These are phyloP conservation scores for Setomelanomma holmii DNA, from an alignment of 2,329 filamentous ascomycete species.

Conservation along the genomic window DNA sequence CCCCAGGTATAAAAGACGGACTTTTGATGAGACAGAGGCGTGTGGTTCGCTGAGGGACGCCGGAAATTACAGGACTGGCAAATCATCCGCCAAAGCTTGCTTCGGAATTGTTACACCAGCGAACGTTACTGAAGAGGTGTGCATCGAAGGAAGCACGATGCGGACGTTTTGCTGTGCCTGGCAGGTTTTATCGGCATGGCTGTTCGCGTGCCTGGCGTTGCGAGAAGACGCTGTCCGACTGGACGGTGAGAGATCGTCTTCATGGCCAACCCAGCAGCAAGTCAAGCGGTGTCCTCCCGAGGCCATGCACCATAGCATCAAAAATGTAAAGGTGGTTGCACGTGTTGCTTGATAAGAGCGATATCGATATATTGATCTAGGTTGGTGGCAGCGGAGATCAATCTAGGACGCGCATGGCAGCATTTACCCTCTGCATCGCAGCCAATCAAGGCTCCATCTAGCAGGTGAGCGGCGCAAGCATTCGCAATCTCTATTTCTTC, in stretches of 20 bases:
- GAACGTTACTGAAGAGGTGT: not conserved
- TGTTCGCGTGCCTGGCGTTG: not conserved
- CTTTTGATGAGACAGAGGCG: not conserved
- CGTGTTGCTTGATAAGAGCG: slow-evolving; percentile 6
- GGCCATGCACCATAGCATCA: not conserved
- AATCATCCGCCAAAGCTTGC: not conserved
- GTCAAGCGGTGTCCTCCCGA: not conserved
- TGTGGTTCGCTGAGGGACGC: not conserved
- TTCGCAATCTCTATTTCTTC: not conserved
- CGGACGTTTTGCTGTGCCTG: not conserved
- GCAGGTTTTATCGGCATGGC: not conserved
- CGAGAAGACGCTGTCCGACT: not conserved
- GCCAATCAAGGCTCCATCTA: slow-evolving; percentile 10
- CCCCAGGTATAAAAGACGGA: not conserved
- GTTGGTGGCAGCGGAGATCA: slow-evolving; percentile 7
- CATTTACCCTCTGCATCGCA: slow-evolving; percentile 11
- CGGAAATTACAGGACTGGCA: slow-evolving; percentile 1
- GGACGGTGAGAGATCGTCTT: not conserved
- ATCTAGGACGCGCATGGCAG: slow-evolving; percentile 6
- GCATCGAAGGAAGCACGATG: not conserved
- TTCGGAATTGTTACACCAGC: not conserved
- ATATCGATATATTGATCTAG: slow-evolving; percentile 21
- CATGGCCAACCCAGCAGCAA: not conserved
- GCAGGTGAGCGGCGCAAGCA: slow-evolving; percentile 8
- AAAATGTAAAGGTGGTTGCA: slow-evolving; percentile 9